Base-by-base conservation (phyloP, 768 basidiomycete species). In the Kwoniella sp. region DNA sequence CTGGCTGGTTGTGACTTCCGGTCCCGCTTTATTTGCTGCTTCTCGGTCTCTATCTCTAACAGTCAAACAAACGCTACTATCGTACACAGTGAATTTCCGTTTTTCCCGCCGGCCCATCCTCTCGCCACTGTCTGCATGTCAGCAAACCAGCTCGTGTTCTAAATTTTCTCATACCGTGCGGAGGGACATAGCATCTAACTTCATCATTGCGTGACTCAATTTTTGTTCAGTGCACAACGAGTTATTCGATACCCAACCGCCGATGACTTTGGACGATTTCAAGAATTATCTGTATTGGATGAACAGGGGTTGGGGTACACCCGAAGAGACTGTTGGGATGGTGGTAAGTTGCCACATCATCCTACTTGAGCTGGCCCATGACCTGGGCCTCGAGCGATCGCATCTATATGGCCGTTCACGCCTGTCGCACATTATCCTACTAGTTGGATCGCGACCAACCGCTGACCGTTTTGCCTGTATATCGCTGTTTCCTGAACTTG, bases 221-320 rank as follows among this genome's bases (percentile, higher is more conserved):
- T n/a, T n/a, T n/a, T n/a, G n/a, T n/a, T n/a, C 58, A 80, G 79
- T 80, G 77, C 73, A 78, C 66, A 77, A 79, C 58, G 73, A 75
- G 29, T 31, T 74, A 22, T 80, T 68, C 62, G 66, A 63, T 45
- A 56, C 58, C 4, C 38, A 71, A 34, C 73, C 74, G 11, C 76
- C 76, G 29, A 41, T 80, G 59, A 59, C 54, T 0, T 45, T 79
- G 5, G 73, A 67, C 13, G 79, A 80, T 48, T 80, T 80, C 65
- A 73, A 79, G 61, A 72, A 80, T 60, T 80, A 80, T 56, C 68
- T 80, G 22, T 80, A 80, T 62, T 80, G 79, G 79, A 70, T 70
- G 65, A 80, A 80, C 52, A 54, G 77, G 63, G 77, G 79, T 9
- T 80, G 79, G 79, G 76, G 77, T 22, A 68, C 67, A 15, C 70